Base-by-base conservation (phyloP, 2,329 filamentous ascomycete genomes). In the Amauroascus niger region DNA sequence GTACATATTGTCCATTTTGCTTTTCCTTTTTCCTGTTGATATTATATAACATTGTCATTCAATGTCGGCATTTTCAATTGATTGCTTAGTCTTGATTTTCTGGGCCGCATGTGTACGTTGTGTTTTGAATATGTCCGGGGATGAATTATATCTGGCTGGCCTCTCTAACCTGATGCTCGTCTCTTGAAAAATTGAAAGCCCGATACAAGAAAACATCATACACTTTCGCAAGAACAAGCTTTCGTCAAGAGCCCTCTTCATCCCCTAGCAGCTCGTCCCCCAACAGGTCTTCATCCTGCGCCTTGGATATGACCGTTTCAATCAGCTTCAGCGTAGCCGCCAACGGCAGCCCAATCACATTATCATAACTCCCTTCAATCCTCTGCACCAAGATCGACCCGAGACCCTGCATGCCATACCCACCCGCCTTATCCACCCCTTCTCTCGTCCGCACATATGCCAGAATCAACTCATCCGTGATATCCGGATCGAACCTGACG, bases 361-460 rank as follows among this genome's bases (percentile, higher is more conserved):
- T 97, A 74, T 98, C 93, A 63, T 88, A 87, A 52, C 82, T 83
- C 9, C 93, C 93, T 59, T 95, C 87, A 59, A 98, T 86, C 69
- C 79, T 85, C 68, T 96, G 89, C 11, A 98, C 83, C 54, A 98
- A 71, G 67, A 96, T 83, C 7, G 87, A 85, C 1, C 87, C 93
- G 9, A 91, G 75, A 0, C 91, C 93, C 71, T 98, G 93, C 51
- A 98, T 80, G 1, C 88, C 93, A 69, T 98, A 98, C 0, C 93
- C 93, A 1, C 93, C 93, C 0, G 93, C 93, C 76, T 97, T 98
- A 70, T 97, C 93, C 9, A 82, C 89, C 1, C 93, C 93, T 74
- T 98, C 93, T 53, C 91, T 78, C 20, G 91, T 96, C 55, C 66
- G 65, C 49, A 79, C 76, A 67, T 79, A 79, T 51, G 79, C 80